A percentile compares a stretch with the other conserved stretches of the same genome.
Evolutionary conservation across 495 filamentous ascomycete species (phyloP).

Genomic region (Xylaria intraflava): DNA sequence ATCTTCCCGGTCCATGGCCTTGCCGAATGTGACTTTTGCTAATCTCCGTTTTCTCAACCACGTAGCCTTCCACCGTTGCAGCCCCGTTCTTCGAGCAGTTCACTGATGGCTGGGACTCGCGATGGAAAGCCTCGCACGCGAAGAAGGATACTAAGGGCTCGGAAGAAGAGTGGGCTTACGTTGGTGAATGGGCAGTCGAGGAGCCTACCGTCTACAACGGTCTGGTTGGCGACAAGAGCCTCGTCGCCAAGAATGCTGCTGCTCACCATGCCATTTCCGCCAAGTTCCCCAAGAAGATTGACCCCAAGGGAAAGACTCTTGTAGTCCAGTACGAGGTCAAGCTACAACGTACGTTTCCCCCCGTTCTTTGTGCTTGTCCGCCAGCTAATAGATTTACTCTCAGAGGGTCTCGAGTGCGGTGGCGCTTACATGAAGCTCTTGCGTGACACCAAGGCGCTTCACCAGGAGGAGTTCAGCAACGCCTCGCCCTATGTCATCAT

Average conservation of each 20-base stretch:
- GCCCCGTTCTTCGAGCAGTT: conserved; percentile 98
- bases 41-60: conserved; percentile 12
- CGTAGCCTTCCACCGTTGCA: conserved; percentile 76
- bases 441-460: conserved; percentile 93
- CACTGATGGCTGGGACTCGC: conserved; percentile 83
- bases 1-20: not conserved
- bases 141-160: conserved; percentile 73
- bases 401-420: conserved; percentile 94
- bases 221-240: conserved; percentile 91
- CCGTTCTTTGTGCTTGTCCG: not conserved
- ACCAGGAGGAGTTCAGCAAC: conserved; percentile 97
- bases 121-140: conserved; percentile 91
- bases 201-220: conserved; percentile 90
- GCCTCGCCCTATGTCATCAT: conserved; percentile 97
- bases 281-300: conserved; percentile 94
- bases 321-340: conserved; percentile 99
- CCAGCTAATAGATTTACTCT: not conserved
- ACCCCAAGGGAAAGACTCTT: conserved; percentile 92
- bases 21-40: conserved; percentile 18
- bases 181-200: conserved; percentile 95
- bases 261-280: conserved; percentile 99
- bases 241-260: conserved; percentile 93
- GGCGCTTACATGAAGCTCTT: conserved; percentile 99
- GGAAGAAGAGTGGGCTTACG: conserved; percentile 96
- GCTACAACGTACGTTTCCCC: conserved; percentile 73